Percentiles rank a stretch among this genome's conserved stretches.
These are phyloP conservation scores for Leptodermis oblonga DNA, from an alignment of 257 asterid species.

Conservation along the genomic window DNA sequence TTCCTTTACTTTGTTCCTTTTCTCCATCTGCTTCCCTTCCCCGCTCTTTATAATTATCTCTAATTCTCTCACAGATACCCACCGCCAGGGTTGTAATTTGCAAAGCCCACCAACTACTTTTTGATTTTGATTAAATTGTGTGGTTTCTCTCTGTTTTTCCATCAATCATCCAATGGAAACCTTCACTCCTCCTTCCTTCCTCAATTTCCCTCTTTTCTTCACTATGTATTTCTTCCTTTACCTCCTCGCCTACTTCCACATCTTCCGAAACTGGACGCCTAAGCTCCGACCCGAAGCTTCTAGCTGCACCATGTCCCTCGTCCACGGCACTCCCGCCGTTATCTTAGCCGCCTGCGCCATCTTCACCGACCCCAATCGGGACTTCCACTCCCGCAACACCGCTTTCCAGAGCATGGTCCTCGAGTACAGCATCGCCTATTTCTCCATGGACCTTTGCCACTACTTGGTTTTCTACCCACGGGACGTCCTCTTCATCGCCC, in stretches of 20 bases:
- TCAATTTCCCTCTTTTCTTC: conserved; percentile 44
- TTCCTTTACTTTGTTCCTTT: neutral
- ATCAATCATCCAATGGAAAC: neutral
- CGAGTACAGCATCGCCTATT: conserved; percentile 87
- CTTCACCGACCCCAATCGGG: conserved; percentile 44
- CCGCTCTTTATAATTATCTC: neutral
- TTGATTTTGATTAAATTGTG: too few species aligned
- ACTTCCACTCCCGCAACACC: conserved; percentile 64
- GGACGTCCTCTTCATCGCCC: conserved; percentile 80
- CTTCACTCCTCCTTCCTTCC: neutral
- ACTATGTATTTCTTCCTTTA: conserved; percentile 39
- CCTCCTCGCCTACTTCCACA: conserved; percentile 43
- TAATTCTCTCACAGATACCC: neutral
- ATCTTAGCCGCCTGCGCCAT: conserved; percentile 53
- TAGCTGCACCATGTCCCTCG: conserved; percentile 76
- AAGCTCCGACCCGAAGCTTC: conserved; percentile 89
- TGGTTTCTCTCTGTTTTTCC: neutral
- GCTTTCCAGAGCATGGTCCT: conserved; percentile 58
- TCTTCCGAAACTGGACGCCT: conserved; percentile 58
- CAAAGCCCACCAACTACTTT: too few species aligned
- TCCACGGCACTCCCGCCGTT: conserved; percentile 94
- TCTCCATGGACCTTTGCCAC: conserved; percentile 81
- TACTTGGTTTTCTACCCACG: conserved; percentile 60
- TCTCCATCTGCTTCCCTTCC: too few species aligned
- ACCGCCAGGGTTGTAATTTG: too few species aligned